These are phyloP conservation scores for Thielaviopsis punctulata DNA, from an alignment of 2,329 filamentous ascomycete species.

Conservation along the genomic window DNA sequence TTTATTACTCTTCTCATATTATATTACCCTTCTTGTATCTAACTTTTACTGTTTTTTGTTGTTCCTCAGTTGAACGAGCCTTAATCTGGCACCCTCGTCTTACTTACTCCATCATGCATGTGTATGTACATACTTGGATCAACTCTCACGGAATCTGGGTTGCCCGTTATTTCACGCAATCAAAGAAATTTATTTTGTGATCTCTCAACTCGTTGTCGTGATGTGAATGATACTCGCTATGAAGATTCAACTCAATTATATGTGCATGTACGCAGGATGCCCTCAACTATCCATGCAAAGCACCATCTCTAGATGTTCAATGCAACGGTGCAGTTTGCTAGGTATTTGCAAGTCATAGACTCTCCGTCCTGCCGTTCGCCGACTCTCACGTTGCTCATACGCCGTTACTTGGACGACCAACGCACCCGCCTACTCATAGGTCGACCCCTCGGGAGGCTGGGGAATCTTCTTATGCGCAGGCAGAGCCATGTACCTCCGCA, in stretches of 20 bases:
- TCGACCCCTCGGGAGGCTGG: conserved; percentile 75
- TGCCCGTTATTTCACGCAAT: not conserved
- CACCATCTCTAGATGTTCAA: not conserved
- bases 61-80: not conserved
- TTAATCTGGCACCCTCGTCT: not conserved
- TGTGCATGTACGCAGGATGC: no score
- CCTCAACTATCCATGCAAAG: not conserved
- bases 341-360: not conserved
- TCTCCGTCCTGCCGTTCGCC: no score
- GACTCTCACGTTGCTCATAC: no score
- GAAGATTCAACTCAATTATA: not conserved
- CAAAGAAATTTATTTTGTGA: conserved; percentile 1
- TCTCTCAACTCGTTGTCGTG: not conserved
- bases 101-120: not conserved
- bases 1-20: not conserved
- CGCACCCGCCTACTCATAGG: conserved; percentile 16
- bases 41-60: not conserved
- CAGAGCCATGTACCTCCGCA: conserved; percentile 86
- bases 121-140: not conserved
- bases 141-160: not conserved
- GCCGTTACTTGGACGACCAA: no score
- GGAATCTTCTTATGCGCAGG: conserved; percentile 85
- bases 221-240: not conserved
- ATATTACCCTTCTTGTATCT: not conserved
- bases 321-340: not conserved